Evolutionary conservation across 208 protist genomes (phyloP), one percentile per base, ranked within the genome.

Genomic region (Trypanosomatidae sp.): DNA sequence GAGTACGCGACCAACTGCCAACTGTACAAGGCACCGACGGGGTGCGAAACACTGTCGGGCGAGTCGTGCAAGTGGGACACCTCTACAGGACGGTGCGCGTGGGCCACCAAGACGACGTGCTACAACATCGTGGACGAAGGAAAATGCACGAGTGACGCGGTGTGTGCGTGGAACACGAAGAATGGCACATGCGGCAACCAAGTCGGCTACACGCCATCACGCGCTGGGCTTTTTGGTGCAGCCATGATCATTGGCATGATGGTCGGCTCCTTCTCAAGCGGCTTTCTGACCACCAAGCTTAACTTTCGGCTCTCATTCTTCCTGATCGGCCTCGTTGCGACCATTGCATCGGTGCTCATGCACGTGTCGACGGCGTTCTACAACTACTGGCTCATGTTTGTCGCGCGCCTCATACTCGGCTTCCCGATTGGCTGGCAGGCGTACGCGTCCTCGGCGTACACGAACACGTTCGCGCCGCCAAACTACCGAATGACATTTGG

Each of bases 201-300:
- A 18, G 43, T 54, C 24, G 58, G 57, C 10, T 72, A 61, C 35
- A 63, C 52, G 6, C 33, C 58, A 23, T 22, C 61, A 15, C 43
- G 54, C 43, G 56, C 26, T 32, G 61, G 57, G 1, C 35, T 76
- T 4, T 59, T 76, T 19, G 56, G 55, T 30, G 68, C 41, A 7
- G 28, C 22, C 8, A 26, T 76, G 39, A 59, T 56, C 32, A 53
- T 66, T 3, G 65, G 65, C 8, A 46, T 48, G 15, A 58, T 53
- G 22, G 18, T 63, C 22, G 65, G 65, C 4, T 61, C 53, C 6
- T 11, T 61, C 18, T 1, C 33, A 15, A 48, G 47, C 21, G 39
- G 51, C 3, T 20, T 26, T 13, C 24, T 66, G 28, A 46, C 60
- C 21, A 59, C 51, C 19, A 32, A 21, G n/a, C 24, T 44, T 8